Conservation (phyloP, 441 rosid species). For the Aleurites moluccanus region DNA sequence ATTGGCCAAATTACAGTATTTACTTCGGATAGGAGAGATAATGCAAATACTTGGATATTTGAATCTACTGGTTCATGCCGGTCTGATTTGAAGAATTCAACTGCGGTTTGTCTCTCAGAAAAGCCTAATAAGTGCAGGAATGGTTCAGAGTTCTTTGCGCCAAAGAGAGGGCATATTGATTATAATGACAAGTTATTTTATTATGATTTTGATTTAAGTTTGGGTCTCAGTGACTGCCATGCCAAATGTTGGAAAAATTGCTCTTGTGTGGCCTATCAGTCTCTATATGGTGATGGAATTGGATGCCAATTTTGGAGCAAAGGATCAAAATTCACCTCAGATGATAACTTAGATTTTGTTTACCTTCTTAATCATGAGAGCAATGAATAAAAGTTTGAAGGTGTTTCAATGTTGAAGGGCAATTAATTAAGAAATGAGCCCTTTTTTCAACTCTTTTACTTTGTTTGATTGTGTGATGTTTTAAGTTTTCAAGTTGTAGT, state of each 20-base stretch:
- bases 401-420: too few relatives aligned
- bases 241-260: conserved; percentile 60
- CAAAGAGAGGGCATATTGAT: conserved; percentile 42
- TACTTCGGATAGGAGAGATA: conserved; percentile 21
- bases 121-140: conserved; percentile 48
- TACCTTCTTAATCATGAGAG: conserved; percentile 35
- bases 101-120: conserved; percentile 48
- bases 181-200: neutral
- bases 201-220: conserved; percentile 26
- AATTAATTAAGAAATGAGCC: neutral
- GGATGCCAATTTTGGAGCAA: conserved; percentile 50
- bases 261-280: conserved; percentile 45
- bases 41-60: conserved; percentile 19
- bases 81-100: conserved; percentile 30
- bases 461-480: neutral
- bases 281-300: conserved; percentile 27
- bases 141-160: conserved; percentile 35
- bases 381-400: neutral
- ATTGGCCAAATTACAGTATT: conserved; percentile 45
- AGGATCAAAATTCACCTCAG: conserved; percentile 32
- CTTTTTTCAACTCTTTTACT: too few relatives aligned
- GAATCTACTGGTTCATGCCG: conserved; percentile 34
- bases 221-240: conserved; percentile 53
- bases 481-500: neutral
- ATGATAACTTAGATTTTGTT: conserved; percentile 27